These are phyloP conservation scores for Stephanocyclus meneghinianus DNA, from an alignment of 352 stramenopile genomes.

Conservation along the genomic window DNA sequence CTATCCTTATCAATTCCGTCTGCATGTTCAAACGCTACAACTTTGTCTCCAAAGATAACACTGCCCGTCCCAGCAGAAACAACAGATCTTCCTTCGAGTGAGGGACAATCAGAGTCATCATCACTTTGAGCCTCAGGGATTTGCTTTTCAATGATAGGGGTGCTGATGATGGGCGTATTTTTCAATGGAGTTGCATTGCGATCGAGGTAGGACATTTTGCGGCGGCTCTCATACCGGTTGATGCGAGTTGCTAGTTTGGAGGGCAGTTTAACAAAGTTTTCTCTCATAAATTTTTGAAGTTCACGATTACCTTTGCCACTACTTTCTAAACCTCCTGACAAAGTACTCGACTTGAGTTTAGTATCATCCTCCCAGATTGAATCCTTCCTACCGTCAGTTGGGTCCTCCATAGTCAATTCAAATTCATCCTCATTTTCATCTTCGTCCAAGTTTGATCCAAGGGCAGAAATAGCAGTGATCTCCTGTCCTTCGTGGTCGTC, in stretches of 20 bases:
- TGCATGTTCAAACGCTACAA: constrained; percentile 51
- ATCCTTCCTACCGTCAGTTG: constrained; percentile 37
- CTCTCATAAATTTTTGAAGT: constrained; percentile 61
- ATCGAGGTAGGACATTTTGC: constrained; percentile 53
- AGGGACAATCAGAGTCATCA: constrained; percentile 49
- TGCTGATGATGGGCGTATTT: constrained; percentile 42
- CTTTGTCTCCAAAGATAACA: constrained; percentile 64
- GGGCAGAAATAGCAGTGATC: constrained; percentile 15
- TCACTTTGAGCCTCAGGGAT: constrained; percentile 58
- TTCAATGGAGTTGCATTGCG: constrained; percentile 48
- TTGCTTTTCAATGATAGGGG: constrained; percentile 49
- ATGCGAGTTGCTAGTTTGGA: constrained; percentile 56
- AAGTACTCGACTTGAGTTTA: constrained; percentile 34
- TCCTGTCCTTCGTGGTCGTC: constrained; percentile 28
- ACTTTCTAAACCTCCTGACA: constrained; percentile 1
- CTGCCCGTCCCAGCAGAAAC: constrained; percentile 43
- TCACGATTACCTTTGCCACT: constrained; percentile 57
- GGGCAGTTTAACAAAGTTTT: constrained; percentile 64
- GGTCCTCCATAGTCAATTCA: constrained; percentile 49
- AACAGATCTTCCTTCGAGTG: constrained; percentile 47
- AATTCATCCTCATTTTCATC: constrained; percentile 44
- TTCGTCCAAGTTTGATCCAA: constrained; percentile 16
- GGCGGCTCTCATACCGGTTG: constrained; percentile 50
- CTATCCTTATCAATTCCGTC: constrained; percentile 70
- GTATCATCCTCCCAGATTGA: constrained; percentile 38